Conservation (phyloP, 1,139 yeast species). For the Arxiozyma telluris region DNA sequence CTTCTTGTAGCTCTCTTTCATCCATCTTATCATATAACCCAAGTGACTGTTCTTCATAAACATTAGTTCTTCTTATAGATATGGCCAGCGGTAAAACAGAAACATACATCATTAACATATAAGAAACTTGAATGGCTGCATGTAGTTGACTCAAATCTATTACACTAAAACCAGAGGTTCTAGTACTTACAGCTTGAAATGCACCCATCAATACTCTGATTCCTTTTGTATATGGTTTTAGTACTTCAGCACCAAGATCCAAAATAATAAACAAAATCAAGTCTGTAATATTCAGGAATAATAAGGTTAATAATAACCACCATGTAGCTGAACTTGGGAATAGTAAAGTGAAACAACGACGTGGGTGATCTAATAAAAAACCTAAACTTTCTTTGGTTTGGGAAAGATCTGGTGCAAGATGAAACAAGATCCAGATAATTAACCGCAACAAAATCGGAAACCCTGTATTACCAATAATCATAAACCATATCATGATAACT, state of each 20-base stretch:
- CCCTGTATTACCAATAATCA: slow-evolving; percentile 88
- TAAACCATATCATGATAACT: slow-evolving; percentile 54
- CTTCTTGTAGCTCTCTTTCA: slow-evolving; percentile 21
- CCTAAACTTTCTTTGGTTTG: slow-evolving; percentile 68
- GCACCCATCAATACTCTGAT: slow-evolving; percentile 70
- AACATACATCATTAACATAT: slow-evolving; percentile 95
- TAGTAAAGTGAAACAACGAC: slow-evolving; percentile 87
- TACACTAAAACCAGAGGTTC: slow-evolving; percentile 87
- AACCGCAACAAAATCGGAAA: slow-evolving; percentile 76
- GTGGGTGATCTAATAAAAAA: slow-evolving; percentile 86
- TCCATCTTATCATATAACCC: slow-evolving; percentile 61
- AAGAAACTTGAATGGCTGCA: slow-evolving; percentile 89
- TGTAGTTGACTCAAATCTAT: slow-evolving; percentile 62
- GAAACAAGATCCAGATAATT: slow-evolving; percentile 71
- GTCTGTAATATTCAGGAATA: slow-evolving; percentile 67
- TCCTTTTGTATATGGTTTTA: slow-evolving; percentile 50
- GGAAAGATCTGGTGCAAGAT: slow-evolving; percentile 57
- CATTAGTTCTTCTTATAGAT: slow-evolving; percentile 92
- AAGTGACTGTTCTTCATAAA: slow-evolving; percentile 90
- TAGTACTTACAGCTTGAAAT: slow-evolving; percentile 83
- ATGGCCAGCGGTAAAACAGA: slow-evolving; percentile 94
- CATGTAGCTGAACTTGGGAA: slow-evolving; percentile 92
- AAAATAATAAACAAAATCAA: slow-evolving; percentile 68
- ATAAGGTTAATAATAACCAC: slow-evolving; percentile 77
- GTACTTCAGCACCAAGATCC: slow-evolving; percentile 48